Evolutionary conservation across 2,329 filamentous ascomycete species (phyloP), one percentile per base, ranked within the genome.

Genomic region (Nothophoma quercina): DNA sequence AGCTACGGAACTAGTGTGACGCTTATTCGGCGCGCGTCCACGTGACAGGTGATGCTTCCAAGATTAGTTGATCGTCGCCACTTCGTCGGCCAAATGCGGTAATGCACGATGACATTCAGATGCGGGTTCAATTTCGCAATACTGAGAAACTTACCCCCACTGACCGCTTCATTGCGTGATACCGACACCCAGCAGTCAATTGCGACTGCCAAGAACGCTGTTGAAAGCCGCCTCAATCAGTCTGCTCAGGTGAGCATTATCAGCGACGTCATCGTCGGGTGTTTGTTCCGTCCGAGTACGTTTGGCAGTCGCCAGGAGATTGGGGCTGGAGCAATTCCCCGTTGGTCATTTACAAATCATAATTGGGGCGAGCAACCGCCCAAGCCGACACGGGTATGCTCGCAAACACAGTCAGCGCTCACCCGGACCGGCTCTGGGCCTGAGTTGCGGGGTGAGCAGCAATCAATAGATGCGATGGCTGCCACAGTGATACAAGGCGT

Each of bases 11-110:
- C 30, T 59, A 58, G 60, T 54, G 59, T 34, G 35, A 48, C 39
- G 57, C 58, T 58, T 59, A 30, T 44, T 46, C 39, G 34, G 29
- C 56, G 51, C 53, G 54, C 51, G 38, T 35, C 43, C 63, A 65
- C 60, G 58, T 65, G 60, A 59, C 43, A 28, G 25, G n/a, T 10
- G 4, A 2, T 26, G 28, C 4, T 9, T 15, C 29, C 22, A 45
- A 13, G 15, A 25, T 21, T n/a, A n/a, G n/a, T n/a, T n/a, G n/a
- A n/a, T n/a, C n/a, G 2, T 25, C 43, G 50, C 50, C 38, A 38
- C 32, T 43, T 48, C 8, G 15, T 46, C 40, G 26, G 38, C 43
- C 55, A 18, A 49, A 58, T 46, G 26, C 47, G 47, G 55, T 34
- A 55, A 52, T 43, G 25, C 42, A 52, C 43, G 33, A 55, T 43